A percentile compares a stretch with the other conserved stretches of the same genome.
Evolutionary conservation across 352 stramenopile genomes (phyloP).

Genomic region (Phytophthora uliginosa): DNA sequence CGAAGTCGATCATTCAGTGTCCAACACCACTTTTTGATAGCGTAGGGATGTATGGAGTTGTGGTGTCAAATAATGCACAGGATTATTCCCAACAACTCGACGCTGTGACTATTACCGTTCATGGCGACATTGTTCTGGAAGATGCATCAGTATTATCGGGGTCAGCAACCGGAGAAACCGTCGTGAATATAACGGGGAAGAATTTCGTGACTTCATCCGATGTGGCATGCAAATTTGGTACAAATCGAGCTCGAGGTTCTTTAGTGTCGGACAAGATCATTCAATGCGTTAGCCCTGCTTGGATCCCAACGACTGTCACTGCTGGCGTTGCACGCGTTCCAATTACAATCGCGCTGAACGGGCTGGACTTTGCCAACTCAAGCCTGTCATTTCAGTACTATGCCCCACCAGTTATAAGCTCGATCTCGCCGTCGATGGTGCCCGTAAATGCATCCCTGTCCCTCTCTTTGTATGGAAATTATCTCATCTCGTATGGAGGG

Average conservation of each 20-base stretch:
- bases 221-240: conserved; percentile 45
- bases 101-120: conserved; percentile 11
- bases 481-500: conserved; percentile 38
- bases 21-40: conserved; percentile 16
- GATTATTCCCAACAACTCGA: conserved; percentile 22
- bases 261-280: conserved; percentile 33
- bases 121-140: conserved; percentile 25
- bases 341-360: conserved; percentile 37
- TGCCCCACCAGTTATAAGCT: conserved; percentile 27
- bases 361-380: conserved; percentile 38
- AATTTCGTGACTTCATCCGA: conserved; percentile 29
- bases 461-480: conserved; percentile 28
- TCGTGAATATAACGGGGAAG: conserved; percentile 35
- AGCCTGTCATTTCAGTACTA: conserved; percentile 45
- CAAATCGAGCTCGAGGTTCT: conserved; percentile 12
- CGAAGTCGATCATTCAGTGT: conserved; percentile 43
- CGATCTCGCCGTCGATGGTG: conserved; percentile 18
- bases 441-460: conserved; percentile 27
- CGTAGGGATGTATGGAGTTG: conserved; percentile 25
- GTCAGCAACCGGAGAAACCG: conserved; percentile 39
- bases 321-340: conserved; percentile 20
- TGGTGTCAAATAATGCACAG: conserved; percentile 46
- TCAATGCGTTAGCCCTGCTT: conserved; percentile 50
- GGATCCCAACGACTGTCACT: conserved; percentile 15
- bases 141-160: conserved; percentile 29